Evolutionary conservation across 768 basidiomycete species (phyloP), one percentile per base, ranked within the genome.

Genomic region (Mycena rosella): DNA sequence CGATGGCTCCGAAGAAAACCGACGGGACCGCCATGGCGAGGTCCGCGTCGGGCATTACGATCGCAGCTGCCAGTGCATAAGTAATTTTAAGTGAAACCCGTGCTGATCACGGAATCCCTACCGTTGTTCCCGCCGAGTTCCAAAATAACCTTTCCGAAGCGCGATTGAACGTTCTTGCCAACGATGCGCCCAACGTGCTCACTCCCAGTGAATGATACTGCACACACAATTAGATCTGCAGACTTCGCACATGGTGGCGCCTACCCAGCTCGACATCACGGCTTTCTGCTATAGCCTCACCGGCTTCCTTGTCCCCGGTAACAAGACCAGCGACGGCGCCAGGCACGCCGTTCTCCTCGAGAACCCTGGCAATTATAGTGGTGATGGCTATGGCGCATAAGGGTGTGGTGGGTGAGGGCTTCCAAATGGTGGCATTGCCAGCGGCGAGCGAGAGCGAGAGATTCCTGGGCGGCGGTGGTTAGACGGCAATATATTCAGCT

Each of bases 91-190:
- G 45, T 6, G 17, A 13, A 40, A 13, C 17, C 38, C 17, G 14
- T 68, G 73, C 52, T 67, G 70, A 51, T 60, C 67, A 62, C 47
- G 72, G 67, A 63, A 27, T 15, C 2, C 24, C 60, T 78, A 95
- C 95, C 95, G 75, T 98, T 98, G 81, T 99, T 98, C 38, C 97
- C 97, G 27, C 96, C 96, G 47, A 98, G 83, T 76, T 98, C 97
- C 27, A 98, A 86, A 24, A 98, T 88, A 32, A 89, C 85, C 81
- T 97, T 95, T 22, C 96, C 96, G 78, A 96, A 97, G 68, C 95
- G 85, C 61, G 89, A 89, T 77, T 93, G 93, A 3, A 98, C 96
- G 67, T 84, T 85, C 81, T 89, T 90, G n/a, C 93, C 93, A n/a
- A 99, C 96, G 63, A 89, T 86, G 57, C 91, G 87, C 15, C 97